Conservation (phyloP, 1,284 basidiomycete species). For the Sporisorium sorghi region DNA sequence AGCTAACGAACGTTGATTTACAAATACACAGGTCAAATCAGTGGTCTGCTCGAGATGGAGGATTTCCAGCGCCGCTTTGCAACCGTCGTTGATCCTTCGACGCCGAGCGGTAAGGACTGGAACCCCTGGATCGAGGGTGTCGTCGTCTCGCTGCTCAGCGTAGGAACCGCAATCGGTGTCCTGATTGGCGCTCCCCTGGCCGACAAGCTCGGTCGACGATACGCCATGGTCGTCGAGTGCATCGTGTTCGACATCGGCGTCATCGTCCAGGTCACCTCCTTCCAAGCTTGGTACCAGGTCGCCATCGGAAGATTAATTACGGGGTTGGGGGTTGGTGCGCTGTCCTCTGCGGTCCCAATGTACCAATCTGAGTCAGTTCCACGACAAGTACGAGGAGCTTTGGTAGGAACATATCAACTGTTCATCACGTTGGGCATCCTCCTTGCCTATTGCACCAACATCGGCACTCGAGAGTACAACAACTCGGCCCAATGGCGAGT, state of each 20-base stretch:
- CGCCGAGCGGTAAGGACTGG: conserved; percentile 38
- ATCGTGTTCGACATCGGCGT: conserved; percentile 78
- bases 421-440: conserved; percentile 75
- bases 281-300: conserved; percentile 68
- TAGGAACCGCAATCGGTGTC: conserved; percentile 69
- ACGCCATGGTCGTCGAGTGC: conserved; percentile 79
- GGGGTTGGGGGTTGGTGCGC: conserved; percentile 71
- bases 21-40: conserved; percentile 83
- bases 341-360: conserved; percentile 78
- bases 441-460: conserved; percentile 74
- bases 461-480: conserved; percentile 59
- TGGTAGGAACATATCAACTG: conserved; percentile 77
- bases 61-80: conserved; percentile 79
- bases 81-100: conserved; percentile 24
- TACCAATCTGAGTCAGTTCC: conserved; percentile 83
- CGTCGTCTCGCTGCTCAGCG: conserved; percentile 77
- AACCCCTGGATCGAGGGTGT: conserved; percentile 71
- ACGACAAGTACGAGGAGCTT: conserved; percentile 79
- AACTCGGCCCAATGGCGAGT: conserved; percentile 75
- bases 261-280: conserved; percentile 72
- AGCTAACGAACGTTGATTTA: no score
- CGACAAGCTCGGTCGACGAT: conserved; percentile 77
- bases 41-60: conserved; percentile 79
- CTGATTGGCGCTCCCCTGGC: conserved; percentile 71
- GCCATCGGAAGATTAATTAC: conserved; percentile 78